Evolutionary conservation across 2,329 filamentous ascomycete species (phyloP).

Genomic region (Incumbomyces lentus): DNA sequence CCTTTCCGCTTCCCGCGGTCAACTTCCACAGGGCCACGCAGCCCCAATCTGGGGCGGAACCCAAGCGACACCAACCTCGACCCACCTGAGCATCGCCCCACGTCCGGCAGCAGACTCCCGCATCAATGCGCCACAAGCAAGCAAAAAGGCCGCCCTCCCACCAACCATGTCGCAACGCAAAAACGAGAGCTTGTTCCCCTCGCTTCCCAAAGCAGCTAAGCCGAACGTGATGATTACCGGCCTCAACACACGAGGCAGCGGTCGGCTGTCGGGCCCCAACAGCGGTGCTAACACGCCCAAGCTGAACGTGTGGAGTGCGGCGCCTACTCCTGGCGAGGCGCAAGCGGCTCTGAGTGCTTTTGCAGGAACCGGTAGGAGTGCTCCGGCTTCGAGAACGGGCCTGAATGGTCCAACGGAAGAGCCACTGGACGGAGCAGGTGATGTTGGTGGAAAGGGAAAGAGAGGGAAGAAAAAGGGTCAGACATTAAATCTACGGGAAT

Average conservation of each 20-base stretch:
- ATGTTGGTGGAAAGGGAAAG: slow-evolving; percentile 19
- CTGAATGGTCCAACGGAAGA: no score
- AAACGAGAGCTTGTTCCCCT: slow-evolving; percentile 61
- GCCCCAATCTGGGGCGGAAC: slow-evolving; percentile 20
- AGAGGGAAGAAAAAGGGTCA: slow-evolving; percentile 33
- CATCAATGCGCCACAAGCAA: slow-evolving; percentile 4
- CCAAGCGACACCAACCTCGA: slow-evolving; percentile 21
- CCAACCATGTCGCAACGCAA: slow-evolving; percentile 23
- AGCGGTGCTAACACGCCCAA: slow-evolving; percentile 23
- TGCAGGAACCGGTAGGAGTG: slow-evolving; percentile 7
- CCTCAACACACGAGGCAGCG: slow-evolving; percentile 34
- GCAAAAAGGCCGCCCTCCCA: slow-evolving; percentile 10
- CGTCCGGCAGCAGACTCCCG: slow-evolving; percentile 7
- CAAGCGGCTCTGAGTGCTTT: slow-evolving; percentile 15
- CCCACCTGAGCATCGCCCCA: slow-evolving; percentile 18
- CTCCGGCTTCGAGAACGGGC: slow-evolving; percentile 7
- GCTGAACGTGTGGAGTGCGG: slow-evolving; percentile 30
- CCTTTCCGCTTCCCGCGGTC: slow-evolving; percentile 17
- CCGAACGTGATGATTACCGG: slow-evolving; percentile 43
- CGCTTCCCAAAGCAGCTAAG: slow-evolving; percentile 68
- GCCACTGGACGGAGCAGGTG: slow-evolving; percentile 8
- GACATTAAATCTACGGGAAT: slow-evolving; percentile 20
- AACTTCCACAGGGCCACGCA: slow-evolving; percentile 19
- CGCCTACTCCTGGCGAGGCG: slow-evolving; percentile 13
- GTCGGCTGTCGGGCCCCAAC: slow-evolving; percentile 27